Conservation (phyloP, 75 land plant species). For the Larix kaempferi region DNA sequence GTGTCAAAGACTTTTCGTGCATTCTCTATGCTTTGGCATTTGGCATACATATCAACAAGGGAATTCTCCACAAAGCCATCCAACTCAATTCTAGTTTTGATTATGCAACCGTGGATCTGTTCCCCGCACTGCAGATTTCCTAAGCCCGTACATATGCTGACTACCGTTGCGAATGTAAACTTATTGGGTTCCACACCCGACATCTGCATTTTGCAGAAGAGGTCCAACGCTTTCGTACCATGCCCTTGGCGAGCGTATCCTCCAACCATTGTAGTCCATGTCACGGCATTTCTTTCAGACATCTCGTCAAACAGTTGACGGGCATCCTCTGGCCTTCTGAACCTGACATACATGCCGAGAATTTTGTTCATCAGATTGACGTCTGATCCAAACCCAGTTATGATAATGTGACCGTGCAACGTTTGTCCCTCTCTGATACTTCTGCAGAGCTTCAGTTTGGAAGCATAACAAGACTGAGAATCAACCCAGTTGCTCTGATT, state of each 20-base stretch:
- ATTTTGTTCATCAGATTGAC: neutral
- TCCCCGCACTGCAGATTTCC: conserved; percentile 15
- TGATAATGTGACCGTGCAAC: too few species aligned
- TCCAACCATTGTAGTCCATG: conserved; percentile 35
- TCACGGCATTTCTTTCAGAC: conserved; percentile 19
- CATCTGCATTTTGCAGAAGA: conserved; percentile 14
- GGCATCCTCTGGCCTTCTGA: conserved; percentile 18
- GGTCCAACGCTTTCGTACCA: conserved; percentile 10
- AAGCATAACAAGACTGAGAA: too few species aligned
- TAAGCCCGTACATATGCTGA: neutral
- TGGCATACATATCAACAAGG: conserved; percentile 67
- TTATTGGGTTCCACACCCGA: conserved; percentile 16
- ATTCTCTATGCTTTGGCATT: conserved; percentile 51
- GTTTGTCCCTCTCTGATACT: too few species aligned
- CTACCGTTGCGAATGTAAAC: conserved; percentile 18
- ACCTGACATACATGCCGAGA: conserved; percentile 30
- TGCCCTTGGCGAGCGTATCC: conserved; percentile 18
- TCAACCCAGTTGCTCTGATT: too few species aligned
- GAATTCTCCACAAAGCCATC: conserved; percentile 48
- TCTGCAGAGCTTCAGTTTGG: too few species aligned
- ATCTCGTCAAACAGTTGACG: conserved; percentile 27
- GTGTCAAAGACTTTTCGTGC: conserved; percentile 36
- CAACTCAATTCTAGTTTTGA: conserved; percentile 25
- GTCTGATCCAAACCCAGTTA: too few species aligned
- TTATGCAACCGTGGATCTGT: conserved; percentile 32